phyloP scores from a whole-genome alignment of 345 rosid genomes.

The Toxicodendron radicans region DNA sequence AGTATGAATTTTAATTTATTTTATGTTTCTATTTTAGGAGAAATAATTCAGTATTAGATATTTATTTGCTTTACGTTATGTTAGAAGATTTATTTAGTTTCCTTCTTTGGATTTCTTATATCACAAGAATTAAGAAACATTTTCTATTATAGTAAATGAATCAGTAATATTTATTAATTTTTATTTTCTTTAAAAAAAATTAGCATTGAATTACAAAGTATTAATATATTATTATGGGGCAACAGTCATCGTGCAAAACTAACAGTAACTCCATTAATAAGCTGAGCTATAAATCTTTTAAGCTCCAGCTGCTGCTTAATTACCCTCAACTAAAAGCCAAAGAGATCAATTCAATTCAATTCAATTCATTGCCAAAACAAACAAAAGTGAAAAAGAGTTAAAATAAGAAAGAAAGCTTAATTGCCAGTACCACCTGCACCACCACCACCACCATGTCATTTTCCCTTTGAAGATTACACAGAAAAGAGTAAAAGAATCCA shows the following conservation, averaged over 20 bases:
- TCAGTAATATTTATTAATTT: no score
- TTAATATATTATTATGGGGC: no score
- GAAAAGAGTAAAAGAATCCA: conserved; percentile 9
- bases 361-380: not conserved
- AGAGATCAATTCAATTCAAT: not conserved
- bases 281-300: conserved; percentile 2
- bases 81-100: no score
- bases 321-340: conserved; percentile 2
- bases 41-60: no score
- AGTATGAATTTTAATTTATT: no score
- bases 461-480: not conserved
- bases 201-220: no score
- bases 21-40: no score
- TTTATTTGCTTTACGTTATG: no score
- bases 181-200: no score
- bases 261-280: conserved; percentile 1
- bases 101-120: no score
- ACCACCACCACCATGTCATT: not conserved
- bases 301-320: not conserved
- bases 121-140: no score
- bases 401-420: not conserved
- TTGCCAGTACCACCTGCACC: not conserved
- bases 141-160: no score
- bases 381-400: conserved; percentile 4
- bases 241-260: not conserved